Evolutionary conservation across 129 eudicot genomes (phyloP).

Genomic region (sunflower (Helianthus annuus)): HanXRQr2.0-SUNRISE NC_035446.2:143934167-143934666

Average conservation of each 20-base stretch:
- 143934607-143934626: slow-evolving; percentile 99
- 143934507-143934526: slow-evolving; percentile 96
- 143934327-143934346: background rate
- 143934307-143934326: background rate
- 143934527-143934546: slow-evolving; percentile 95
- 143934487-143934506: slow-evolving; percentile 92
- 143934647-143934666: slow-evolving; percentile 99
- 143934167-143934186: background rate
- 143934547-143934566: slow-evolving; percentile 95
- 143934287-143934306: background rate
- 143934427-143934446: slow-evolving; percentile 85
- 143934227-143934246: background rate
- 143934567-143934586: slow-evolving; percentile 97
- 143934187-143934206: background rate
- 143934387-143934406: slow-evolving; percentile 23
- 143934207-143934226: background rate
- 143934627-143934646: slow-evolving; percentile 96
- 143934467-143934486: slow-evolving; percentile 99
- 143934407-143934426: slow-evolving; percentile 93
- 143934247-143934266: background rate
- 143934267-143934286: background rate
- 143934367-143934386: background rate
- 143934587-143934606: slow-evolving; percentile 98
- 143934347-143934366: background rate
- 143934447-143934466: slow-evolving; percentile 89